Conservation (phyloP, 2,329 filamentous ascomycete species). For the Aspergillus sclerotialis region DNA sequence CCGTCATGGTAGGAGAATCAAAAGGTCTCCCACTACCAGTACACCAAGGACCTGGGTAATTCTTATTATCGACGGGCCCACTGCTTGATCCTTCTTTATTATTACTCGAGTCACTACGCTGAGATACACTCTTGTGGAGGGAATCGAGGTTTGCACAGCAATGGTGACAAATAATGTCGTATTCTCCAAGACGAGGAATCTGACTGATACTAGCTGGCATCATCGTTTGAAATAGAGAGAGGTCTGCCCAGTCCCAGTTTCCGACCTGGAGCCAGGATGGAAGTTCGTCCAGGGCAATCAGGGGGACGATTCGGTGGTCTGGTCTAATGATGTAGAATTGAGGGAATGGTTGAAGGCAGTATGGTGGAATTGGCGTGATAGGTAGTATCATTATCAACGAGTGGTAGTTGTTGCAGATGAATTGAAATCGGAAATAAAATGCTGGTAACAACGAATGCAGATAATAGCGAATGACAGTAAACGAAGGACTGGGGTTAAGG, state of each 20-base stretch:
- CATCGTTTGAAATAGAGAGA: constrained; percentile 13
- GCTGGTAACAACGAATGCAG: background rate
- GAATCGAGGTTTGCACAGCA: constrained; percentile 18
- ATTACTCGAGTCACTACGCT: constrained; percentile 6
- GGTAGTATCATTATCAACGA: background rate
- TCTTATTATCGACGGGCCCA: constrained; percentile 2
- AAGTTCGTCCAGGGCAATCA: constrained; percentile 39
- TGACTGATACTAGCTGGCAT: constrained; percentile 13
- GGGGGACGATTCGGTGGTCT: constrained; percentile 27
- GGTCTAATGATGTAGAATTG: constrained; percentile 34
- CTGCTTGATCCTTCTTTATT: background rate
- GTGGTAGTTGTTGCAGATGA: background rate
- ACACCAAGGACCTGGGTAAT: constrained; percentile 3
- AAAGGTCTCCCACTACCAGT: background rate
- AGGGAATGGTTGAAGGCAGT: constrained; percentile 19
- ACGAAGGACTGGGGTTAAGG: background rate
- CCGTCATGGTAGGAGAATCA: background rate
- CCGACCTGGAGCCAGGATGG: constrained; percentile 29
- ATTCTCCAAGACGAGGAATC: constrained; percentile 24
- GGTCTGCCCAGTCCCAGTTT: constrained; percentile 14
- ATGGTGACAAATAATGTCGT: constrained; percentile 26
- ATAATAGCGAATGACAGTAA: too few relatives aligned
- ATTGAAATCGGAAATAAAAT: background rate
- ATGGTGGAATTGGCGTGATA: constrained; percentile 1
- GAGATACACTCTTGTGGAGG: constrained; percentile 18